These are phyloP conservation scores for Xerocomellus amylosporus DNA, from an alignment of 768 basidiomycete species.

Conservation along the genomic window DNA sequence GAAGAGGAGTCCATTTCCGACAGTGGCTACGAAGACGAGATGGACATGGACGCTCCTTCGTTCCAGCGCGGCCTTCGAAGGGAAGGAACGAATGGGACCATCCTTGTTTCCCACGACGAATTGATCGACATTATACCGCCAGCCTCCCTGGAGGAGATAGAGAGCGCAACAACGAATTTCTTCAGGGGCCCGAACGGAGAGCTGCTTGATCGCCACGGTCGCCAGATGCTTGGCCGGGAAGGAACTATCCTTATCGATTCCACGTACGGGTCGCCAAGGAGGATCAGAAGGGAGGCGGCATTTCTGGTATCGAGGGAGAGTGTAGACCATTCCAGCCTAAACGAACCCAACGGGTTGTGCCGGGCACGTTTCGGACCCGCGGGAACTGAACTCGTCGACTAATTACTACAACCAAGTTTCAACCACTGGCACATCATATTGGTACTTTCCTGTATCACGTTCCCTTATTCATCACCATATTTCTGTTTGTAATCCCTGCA, in stretches of 20 bases:
- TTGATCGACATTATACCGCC: not conserved
- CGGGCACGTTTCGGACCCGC: conserved; percentile 18
- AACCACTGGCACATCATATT: too few species aligned
- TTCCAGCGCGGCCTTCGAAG: conserved; percentile 2
- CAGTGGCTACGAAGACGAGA: conserved; percentile 21
- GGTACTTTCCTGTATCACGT: not conserved
- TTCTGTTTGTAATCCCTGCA: conserved; percentile 1
- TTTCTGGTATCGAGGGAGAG: not conserved
- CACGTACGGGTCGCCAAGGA: not conserved
- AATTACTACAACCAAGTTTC: not conserved
- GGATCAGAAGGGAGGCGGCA: conserved; percentile 4
- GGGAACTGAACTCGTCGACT: conserved; percentile 24
- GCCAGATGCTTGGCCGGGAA: conserved; percentile 22
- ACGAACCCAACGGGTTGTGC: not conserved
- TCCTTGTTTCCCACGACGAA: conserved; percentile 6
- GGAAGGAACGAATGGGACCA: conserved; percentile 6
- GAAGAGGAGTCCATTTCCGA: conserved; percentile 6
- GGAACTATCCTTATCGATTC: conserved; percentile 19
- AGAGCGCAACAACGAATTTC: not conserved
- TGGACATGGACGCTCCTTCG: conserved; percentile 2
- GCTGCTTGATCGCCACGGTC: conserved; percentile 16
- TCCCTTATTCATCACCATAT: not conserved
- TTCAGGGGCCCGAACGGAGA: conserved; percentile 22
- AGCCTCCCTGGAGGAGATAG: conserved; percentile 1
- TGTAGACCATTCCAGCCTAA: not conserved